Evolutionary conservation across 306 rosid genomes (phyloP), one percentile per base, ranked within the genome.

Genomic region (Trifolium dubium): DNA sequence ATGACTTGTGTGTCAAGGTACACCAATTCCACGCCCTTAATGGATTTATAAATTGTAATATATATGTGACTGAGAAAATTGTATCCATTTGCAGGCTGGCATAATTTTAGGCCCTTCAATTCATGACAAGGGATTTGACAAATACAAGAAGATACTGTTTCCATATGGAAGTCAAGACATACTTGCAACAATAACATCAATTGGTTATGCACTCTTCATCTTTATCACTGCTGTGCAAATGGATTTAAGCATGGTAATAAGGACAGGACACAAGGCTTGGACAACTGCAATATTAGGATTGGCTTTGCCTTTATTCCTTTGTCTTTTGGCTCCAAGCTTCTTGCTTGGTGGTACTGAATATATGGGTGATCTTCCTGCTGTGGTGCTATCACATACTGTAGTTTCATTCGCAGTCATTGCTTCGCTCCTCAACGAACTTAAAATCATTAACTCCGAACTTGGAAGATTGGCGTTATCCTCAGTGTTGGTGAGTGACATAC

Each of bases 161-260:
- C 79, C 9, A 56, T 28, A 1, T 17, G 71, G 80, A 12, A 84
- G 88, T 71, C 86, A 82, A 73, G 83, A 76, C 63, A 15, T 55
- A 31, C 39, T 89, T 1, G 85, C 67, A 5, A 12, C 80, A 62
- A 0, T 89, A 29, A 17, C 90, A n/a, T 35, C 58, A n/a, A 40
- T 81, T 11, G 94, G 89, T 12, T 87, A 73, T 72, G 51, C 13
- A 3, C 62, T 85, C 23, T 87, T 75, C 77, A 8, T 81, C 64
- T 90, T 92, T 34, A 50, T 64, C 6, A 46, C 32, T 10, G 89
- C 77, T 5, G 93, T 83, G 12, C 85, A 88, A 72, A 88, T 88
- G 89, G 91, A 92, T 56, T 46, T 77, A 11, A 71, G 79, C 46
- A 62, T 84, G 87, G 47, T 84, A 34, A 31, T 49, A 0, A 87